phyloP scores from a whole-genome alignment of 2,329 filamentous ascomycete species.

The Penicillium polonicum region DNA sequence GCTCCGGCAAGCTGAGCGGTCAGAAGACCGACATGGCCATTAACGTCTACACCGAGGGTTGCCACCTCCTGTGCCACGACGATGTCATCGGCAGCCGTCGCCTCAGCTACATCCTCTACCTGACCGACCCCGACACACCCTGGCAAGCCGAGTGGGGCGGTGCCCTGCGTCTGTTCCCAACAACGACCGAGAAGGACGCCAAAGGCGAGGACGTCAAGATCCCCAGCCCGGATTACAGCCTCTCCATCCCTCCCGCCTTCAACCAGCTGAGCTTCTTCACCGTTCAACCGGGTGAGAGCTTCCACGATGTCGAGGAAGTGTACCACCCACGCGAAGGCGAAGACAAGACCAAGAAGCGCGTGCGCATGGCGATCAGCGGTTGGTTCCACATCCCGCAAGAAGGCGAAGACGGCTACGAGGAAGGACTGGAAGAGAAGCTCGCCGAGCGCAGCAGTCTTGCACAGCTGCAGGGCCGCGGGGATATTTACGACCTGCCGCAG shows the following conservation, averaged over 20 bases:
- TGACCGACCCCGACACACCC: slow-evolving; percentile 84
- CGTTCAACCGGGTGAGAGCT: slow-evolving; percentile 96
- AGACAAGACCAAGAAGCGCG: slow-evolving; percentile 59
- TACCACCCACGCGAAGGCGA: slow-evolving; percentile 66
- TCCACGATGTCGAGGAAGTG: slow-evolving; percentile 98
- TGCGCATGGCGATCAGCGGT: slow-evolving; percentile 96
- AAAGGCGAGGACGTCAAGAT: slow-evolving; percentile 75
- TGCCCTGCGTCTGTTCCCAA: slow-evolving; percentile 82
- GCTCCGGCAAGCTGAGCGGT: slow-evolving; percentile 82
- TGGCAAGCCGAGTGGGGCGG: slow-evolving; percentile 95
- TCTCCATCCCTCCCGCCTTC: slow-evolving; percentile 89
- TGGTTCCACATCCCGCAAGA: slow-evolving; percentile 98
- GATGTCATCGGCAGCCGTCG: slow-evolving; percentile 97
- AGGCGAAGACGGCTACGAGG: slow-evolving; percentile 87
- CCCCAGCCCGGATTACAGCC: slow-evolving; percentile 72
- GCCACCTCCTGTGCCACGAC: slow-evolving; percentile 93
- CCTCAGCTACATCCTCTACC: slow-evolving; percentile 94
- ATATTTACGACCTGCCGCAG: slow-evolving; percentile 81
- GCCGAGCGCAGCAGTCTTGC: slow-evolving; percentile 87
- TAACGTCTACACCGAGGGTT: slow-evolving; percentile 96
- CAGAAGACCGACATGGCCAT: slow-evolving; percentile 99
- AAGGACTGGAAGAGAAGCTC: slow-evolving; percentile 83
- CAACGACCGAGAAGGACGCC: slow-evolving; percentile 61
- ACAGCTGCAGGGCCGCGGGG: slow-evolving; percentile 87
- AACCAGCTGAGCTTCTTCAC: slow-evolving; percentile 98